These are phyloP conservation scores for Paramecium biaurelia DNA, from an alignment of 73 alveolate genomes.

Conservation along the genomic window DNA sequence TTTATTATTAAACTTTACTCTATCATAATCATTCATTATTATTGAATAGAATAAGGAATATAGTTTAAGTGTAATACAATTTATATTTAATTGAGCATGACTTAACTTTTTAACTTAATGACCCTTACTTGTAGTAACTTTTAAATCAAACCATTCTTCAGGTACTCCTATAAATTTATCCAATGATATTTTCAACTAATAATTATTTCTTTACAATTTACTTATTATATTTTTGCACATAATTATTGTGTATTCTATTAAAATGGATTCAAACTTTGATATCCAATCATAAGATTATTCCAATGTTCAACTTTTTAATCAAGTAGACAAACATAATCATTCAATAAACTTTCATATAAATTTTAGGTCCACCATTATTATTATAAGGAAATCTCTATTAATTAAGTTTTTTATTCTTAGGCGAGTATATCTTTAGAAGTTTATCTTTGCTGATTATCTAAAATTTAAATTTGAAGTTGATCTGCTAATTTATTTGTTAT, in stretches of 20 bases:
- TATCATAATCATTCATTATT: slow-evolving; percentile 39
- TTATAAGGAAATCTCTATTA: not conserved
- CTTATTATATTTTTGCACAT: not conserved
- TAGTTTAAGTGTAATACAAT: not conserved
- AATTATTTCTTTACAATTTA: not conserved
- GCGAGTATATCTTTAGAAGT: not conserved
- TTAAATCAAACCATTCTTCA: slow-evolving; percentile 42
- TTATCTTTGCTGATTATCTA: not conserved
- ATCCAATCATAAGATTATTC: slow-evolving; percentile 12
- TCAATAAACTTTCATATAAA: slow-evolving; percentile 11
- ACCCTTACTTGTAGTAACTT: not conserved
- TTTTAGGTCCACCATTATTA: slow-evolving; percentile 37
- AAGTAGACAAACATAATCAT: not conserved
- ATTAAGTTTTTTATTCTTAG: slow-evolving; percentile 17
- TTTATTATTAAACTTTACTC: not conserved
- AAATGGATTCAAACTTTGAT: not conserved
- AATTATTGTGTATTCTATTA: not conserved
- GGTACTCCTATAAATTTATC: slow-evolving; percentile 42
- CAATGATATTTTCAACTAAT: not conserved
- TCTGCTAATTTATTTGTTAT: slow-evolving; percentile 40
- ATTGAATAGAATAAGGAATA: slow-evolving; percentile 18
- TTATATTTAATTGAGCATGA: slow-evolving; percentile 21
- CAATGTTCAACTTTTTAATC: slow-evolving; percentile 26
- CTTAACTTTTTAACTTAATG: not conserved
- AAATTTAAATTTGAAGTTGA: not conserved